Percentiles rank a stretch among this genome's conserved stretches.
Conservation (phyloP, 257 asterid species). For the Nicotiana attenuata region DNA sequence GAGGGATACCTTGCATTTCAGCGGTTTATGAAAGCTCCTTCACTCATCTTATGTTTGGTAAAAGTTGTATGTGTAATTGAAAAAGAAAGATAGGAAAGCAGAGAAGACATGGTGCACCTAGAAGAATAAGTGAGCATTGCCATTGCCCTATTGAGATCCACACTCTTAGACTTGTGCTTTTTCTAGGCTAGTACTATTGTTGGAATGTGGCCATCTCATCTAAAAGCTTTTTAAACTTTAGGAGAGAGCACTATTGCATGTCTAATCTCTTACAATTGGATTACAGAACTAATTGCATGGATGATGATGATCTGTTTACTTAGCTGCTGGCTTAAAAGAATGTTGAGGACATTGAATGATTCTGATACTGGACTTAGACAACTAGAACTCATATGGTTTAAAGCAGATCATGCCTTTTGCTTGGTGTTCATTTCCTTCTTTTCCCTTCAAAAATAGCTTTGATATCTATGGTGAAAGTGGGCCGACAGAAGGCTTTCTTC, state of each 20-base stretch:
- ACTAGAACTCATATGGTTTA: background rate
- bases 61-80: background rate
- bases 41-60: background rate
- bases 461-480: background rate
- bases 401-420: background rate
- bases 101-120: background rate
- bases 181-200: background rate
- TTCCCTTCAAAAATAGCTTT: background rate
- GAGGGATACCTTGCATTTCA: background rate
- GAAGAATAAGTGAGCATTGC: background rate
- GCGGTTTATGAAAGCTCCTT: background rate
- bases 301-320: background rate
- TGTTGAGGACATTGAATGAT: background rate
- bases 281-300: background rate
- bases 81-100: background rate
- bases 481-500: background rate
- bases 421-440: slow-evolving; percentile 2
- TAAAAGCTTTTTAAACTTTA: no score
- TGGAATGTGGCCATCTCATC: no score
- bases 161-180: background rate
- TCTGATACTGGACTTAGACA: background rate
- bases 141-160: background rate
- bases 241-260: background rate
- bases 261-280: background rate
- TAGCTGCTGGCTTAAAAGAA: background rate